Evolutionary conservation across 2,329 filamentous ascomycete genomes (phyloP), one percentile per base, ranked within the genome.

Genomic region (Cladosporium sp.): DNA sequence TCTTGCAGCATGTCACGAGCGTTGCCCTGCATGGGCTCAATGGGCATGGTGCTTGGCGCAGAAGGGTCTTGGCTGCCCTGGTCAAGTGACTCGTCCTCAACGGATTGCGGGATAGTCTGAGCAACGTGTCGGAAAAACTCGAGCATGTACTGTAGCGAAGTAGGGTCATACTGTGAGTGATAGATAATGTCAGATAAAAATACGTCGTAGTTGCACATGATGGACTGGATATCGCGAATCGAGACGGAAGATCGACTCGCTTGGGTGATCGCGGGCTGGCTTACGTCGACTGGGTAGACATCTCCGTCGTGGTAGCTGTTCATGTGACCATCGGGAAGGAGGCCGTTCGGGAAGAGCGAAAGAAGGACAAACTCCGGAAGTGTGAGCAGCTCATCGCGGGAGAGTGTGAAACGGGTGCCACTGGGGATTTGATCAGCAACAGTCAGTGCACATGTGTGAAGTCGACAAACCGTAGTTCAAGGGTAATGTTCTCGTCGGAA

Each of bases 281-380:
- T 84, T 85, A 99, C 95, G 85, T 99, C 95, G 75, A 99, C 94
- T 78, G 95, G 93, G 73, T 98, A 96, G 67, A 96, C 91, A 78
- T 98, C 94, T 71, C 91, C 91, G 73, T 98, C 95, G 69, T 93
- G 88, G 77, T 94, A 96, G 61, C 91, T 91, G 75, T 92, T 95
- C 88, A 96, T 91, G 75, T 98, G 94, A 18, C 94, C 93, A 78
- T 99, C 95, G 5, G 95, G 95, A 68, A 99, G 93, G 26, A 99
- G 85, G n/a, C 95, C 95, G 77, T 99, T 99, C 46, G 95, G 95
- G 74, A 99, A 99, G 48, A 99, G 85, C n/a, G 95, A 99, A 48
- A 99, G 84, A 53, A 99, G 86, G 54, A 99, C 95, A 75, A 99
- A 99, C 82, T 99, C 95, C 62, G 95, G 95, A 58, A 99, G 85